These are phyloP conservation scores for Apostasia shenzhenica DNA, from an alignment of 106 monocot genomes.

Conservation along the genomic window DNA sequence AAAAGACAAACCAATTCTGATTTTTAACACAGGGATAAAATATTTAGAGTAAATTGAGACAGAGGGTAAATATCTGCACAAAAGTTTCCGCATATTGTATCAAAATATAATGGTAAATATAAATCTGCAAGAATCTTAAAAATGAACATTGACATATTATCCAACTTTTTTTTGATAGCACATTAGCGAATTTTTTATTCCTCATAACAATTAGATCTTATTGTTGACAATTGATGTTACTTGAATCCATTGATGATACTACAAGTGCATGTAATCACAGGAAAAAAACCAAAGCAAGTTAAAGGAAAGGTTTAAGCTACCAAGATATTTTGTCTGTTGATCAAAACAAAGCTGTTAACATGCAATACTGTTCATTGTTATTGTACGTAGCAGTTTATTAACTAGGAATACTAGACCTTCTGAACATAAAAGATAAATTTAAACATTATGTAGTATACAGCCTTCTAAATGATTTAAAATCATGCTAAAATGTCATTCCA, in stretches of 20 bases:
- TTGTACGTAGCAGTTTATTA: too few relatives aligned
- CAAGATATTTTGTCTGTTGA: neutral
- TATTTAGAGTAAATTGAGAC: neutral
- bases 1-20: neutral
- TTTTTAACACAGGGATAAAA: neutral
- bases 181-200: neutral
- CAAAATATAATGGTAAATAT: conserved; percentile 1
- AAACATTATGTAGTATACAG: too few relatives aligned
- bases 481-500: too few relatives aligned
- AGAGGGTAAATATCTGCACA: neutral
- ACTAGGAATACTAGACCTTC: too few relatives aligned
- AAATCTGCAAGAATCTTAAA: neutral
- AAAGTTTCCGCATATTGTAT: neutral
- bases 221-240: neutral
- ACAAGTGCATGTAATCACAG: neutral
- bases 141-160: neutral
- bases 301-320: too few relatives aligned
- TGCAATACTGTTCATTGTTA: too few relatives aligned
- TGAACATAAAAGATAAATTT: too few relatives aligned
- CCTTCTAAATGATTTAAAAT: too few relatives aligned
- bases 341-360: neutral
- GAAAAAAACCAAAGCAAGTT: too few relatives aligned
- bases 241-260: neutral
- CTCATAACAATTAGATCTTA: neutral
- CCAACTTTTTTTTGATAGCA: too few relatives aligned